phyloP scores from a whole-genome alignment of 139 green algal species.

The Penium margaritaceum region DNA sequence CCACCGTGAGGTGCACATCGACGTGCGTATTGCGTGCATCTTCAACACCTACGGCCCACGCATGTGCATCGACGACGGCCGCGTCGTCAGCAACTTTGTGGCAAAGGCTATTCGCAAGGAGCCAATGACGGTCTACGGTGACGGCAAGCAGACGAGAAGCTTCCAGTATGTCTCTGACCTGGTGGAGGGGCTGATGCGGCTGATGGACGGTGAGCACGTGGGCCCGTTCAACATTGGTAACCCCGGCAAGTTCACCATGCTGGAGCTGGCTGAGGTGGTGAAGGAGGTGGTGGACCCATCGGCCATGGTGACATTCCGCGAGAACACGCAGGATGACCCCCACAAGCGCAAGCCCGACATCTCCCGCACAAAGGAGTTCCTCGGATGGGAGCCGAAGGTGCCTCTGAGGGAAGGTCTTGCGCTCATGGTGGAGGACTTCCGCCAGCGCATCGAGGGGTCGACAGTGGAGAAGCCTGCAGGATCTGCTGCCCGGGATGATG shows the following conservation, averaged over 20 bases:
- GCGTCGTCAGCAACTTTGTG: conserved; percentile 98
- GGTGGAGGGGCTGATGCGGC: conserved; percentile 49
- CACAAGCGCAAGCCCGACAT: conserved; percentile 62
- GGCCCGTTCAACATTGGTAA: conserved; percentile 98
- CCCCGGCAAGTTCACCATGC: conserved; percentile 97
- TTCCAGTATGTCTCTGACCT: conserved; percentile 96
- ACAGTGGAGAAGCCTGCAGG: too few species aligned
- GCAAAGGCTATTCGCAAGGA: conserved; percentile 69
- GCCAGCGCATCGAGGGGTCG: conserved; percentile 55
- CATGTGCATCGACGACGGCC: conserved; percentile 96
- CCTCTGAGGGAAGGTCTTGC: conserved; percentile 73
- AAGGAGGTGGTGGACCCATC: conserved; percentile 78
- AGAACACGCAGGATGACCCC: conserved; percentile 96
- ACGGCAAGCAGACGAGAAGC: conserved; percentile 88
- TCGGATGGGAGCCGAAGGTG: conserved; percentile 91
- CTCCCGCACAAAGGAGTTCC: conserved; percentile 58
- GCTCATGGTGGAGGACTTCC: conserved; percentile 94
- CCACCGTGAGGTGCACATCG: conserved; percentile 46
- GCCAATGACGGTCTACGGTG: conserved; percentile 88
- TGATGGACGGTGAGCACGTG: conserved; percentile 69
- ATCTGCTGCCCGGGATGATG: too few species aligned
- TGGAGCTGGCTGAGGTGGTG: conserved; percentile 86
- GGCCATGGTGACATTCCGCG: conserved; percentile 62
- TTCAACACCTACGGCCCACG: conserved; percentile 95
- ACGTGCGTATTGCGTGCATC: conserved; percentile 90